phyloP scores from a whole-genome alignment of 192 early-diverging fungal species.

The Backusella macrospora region DNA sequence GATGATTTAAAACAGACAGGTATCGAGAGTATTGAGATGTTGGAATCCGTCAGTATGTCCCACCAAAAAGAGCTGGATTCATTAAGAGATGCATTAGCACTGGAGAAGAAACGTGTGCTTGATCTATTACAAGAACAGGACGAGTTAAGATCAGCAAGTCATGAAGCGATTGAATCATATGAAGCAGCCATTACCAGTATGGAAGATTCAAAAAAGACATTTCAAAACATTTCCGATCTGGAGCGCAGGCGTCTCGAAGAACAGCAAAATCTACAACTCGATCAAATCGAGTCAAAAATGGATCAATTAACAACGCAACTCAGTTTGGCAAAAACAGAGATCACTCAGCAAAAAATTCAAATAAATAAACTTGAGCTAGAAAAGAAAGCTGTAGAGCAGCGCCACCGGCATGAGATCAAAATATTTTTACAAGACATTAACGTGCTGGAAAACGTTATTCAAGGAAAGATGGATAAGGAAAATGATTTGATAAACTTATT shows the following conservation, averaged over 20 bases:
- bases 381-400: slow-evolving; percentile 30
- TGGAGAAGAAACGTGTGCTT: slow-evolving; percentile 12
- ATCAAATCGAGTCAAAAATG: no score
- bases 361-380: slow-evolving; percentile 35
- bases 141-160: slow-evolving; percentile 39
- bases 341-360: neutral
- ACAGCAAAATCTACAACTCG: neutral
- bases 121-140: slow-evolving; percentile 29
- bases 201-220: neutral
- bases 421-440: slow-evolving; percentile 15
- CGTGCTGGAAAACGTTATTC: slow-evolving; percentile 21
- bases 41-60: slow-evolving; percentile 27
- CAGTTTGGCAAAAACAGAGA: neutral
- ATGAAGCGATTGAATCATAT: slow-evolving; percentile 43
- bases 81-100: slow-evolving; percentile 7
- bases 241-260: slow-evolving; percentile 6
- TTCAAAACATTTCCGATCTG: slow-evolving; percentile 1
- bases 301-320: neutral
- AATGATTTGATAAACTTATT: neutral
- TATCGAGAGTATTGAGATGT: slow-evolving; percentile 38
- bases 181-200: slow-evolving; percentile 30
- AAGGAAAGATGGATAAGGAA: slow-evolving; percentile 21
- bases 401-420: slow-evolving; percentile 13
- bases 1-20: slow-evolving; percentile 34
- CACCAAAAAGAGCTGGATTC: slow-evolving; percentile 25